phyloP scores from a whole-genome alignment of 257 asterid genomes.

The Lycium ferocissimum region DNA sequence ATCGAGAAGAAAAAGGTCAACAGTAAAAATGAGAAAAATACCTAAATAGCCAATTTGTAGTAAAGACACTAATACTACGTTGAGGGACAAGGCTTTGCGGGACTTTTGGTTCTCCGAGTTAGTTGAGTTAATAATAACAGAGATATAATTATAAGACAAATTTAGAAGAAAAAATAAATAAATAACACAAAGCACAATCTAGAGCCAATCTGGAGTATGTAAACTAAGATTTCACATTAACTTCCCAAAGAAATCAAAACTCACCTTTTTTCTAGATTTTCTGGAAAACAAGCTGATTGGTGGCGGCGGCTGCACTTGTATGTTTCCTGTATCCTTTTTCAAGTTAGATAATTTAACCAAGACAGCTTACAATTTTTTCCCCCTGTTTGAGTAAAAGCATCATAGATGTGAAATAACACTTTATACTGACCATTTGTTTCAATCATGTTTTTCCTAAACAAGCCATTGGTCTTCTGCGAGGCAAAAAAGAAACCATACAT shows the following conservation, averaged over 20 bases:
- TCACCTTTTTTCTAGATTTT: slow-evolving; percentile 71
- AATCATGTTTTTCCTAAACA: slow-evolving; percentile 29
- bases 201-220: background rate
- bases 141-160: background rate
- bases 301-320: slow-evolving; percentile 45
- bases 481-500: slow-evolving; percentile 29
- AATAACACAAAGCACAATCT: background rate
- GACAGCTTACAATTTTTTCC: background rate
- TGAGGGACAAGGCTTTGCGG: background rate
- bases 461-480: slow-evolving; percentile 28
- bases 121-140: background rate
- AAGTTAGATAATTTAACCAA: background rate
- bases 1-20: slow-evolving; percentile 5
- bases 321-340: slow-evolving; percentile 52
- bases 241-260: background rate
- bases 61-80: background rate
- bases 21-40: slow-evolving; percentile 35
- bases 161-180: background rate
- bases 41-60: background rate
- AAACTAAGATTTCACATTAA: background rate
- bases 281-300: slow-evolving; percentile 49
- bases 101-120: background rate
- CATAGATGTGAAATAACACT: background rate
- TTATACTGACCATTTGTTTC: slow-evolving; percentile 35
- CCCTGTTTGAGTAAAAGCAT: background rate